Base-by-base conservation (phyloP, 345 rosid species). In the Sonneratia alba region DNA sequence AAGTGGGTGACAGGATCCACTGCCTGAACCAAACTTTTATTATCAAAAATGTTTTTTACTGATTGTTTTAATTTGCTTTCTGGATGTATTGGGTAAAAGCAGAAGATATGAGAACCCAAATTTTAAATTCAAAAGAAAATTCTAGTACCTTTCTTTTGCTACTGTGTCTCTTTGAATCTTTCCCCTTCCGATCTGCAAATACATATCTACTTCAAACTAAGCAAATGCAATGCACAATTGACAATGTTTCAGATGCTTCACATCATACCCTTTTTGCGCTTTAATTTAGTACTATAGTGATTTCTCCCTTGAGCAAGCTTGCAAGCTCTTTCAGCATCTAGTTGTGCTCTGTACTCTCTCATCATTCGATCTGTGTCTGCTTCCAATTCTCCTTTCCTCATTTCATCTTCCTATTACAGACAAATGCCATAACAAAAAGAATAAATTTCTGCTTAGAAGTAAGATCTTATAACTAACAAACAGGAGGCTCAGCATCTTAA, bases 321-420 rank as follows among this genome's bases (percentile, higher is more conserved):
- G 80, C 48, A 76, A 27, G 99, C 85, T 83, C 99, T 88, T 81
- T 96, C 99, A 73, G 97, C 99, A 85, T 92, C 97, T 51, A 95
- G 81, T 81, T 92, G 98, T 64, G 99, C 97, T 82, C 99, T 86
- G 82, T 96, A 96, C 79, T 92, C 96, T 53, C 88, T 85, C 99
- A 96, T 96, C 94, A 96, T 88, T 81, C 87, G 87, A 83, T 96
- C 97, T 6, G 84, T 89, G 79, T 92, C 98, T 76, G 88, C 89
- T 82, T 96, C 98, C 72, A 89, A 75, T 83, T 88, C 95, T 36
- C 97, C 99, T 80, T 85, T 87, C 77, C 73, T 95, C 78, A 87
- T 4, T 77, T 89, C 97, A 70, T 95, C 99, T 77, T 95, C 99
- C 99, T 95, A 77, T 75, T 69, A 80, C 53, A 80, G 65, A 71